Evolutionary conservation across 78 protist species (phyloP).

Genomic region (Dictyostelium intermedium): DNA sequence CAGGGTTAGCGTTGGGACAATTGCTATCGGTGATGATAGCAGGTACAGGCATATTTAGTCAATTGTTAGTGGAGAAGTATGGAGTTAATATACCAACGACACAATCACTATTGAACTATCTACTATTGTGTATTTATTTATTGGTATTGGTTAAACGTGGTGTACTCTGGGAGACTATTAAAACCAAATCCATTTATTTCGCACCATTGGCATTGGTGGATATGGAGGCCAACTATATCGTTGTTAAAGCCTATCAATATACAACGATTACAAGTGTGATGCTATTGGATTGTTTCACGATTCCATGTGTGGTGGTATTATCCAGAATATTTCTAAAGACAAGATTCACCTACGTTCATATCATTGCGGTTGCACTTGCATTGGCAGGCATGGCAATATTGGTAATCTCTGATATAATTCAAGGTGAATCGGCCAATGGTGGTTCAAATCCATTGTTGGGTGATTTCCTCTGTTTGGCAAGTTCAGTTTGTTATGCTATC

Average conservation of each 20-base stretch:
- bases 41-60: slow-evolving; percentile 84
- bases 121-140: slow-evolving; percentile 43
- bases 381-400: slow-evolving; percentile 81
- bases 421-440: slow-evolving; percentile 47
- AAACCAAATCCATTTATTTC: slow-evolving; percentile 34
- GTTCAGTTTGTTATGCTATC: slow-evolving; percentile 79
- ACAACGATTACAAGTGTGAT: slow-evolving; percentile 78
- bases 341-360: slow-evolving; percentile 63
- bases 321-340: slow-evolving; percentile 73
- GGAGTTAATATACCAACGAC: slow-evolving; percentile 78
- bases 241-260: slow-evolving; percentile 86
- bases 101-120: slow-evolving; percentile 80
- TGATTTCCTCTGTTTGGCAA: slow-evolving; percentile 67
- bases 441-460: slow-evolving; percentile 75
- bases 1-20: slow-evolving; percentile 83
- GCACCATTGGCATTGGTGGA: slow-evolving; percentile 84
- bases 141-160: slow-evolving; percentile 39
- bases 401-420: slow-evolving; percentile 57
- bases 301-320: slow-evolving; percentile 82
- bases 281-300: slow-evolving; percentile 86
- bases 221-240: slow-evolving; percentile 90
- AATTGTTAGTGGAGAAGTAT: slow-evolving; percentile 22
- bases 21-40: slow-evolving; percentile 69
- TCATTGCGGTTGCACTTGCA: slow-evolving; percentile 64
- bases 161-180: slow-evolving; percentile 24